phyloP scores from a whole-genome alignment of 106 monocot species.

The Dactylorhiza incarnata region DNA sequence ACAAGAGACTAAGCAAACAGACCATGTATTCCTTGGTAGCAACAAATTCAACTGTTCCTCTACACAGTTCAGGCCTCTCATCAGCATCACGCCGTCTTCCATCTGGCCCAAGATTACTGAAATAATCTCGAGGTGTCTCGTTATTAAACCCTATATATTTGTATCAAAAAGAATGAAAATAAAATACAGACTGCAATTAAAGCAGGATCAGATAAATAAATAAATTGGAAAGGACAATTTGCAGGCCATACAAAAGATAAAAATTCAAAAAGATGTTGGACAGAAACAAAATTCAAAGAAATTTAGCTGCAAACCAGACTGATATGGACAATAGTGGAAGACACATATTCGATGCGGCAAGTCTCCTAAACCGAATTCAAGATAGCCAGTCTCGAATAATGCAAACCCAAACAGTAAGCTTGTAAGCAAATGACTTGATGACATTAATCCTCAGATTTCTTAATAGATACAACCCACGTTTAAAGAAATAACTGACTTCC shows the following conservation, averaged over 20 bases:
- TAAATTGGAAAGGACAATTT: not conserved
- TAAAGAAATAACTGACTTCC: too few relatives aligned
- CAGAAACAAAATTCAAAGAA: not conserved
- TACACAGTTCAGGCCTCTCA: constrained; percentile 93
- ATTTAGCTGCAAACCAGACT: too few relatives aligned
- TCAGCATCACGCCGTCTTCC: constrained; percentile 96
- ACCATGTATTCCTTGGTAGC: constrained; percentile 99
- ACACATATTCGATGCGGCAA: too few relatives aligned
- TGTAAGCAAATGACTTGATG: too few relatives aligned
- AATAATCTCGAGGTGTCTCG: constrained; percentile 94
- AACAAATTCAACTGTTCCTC: constrained; percentile 99
- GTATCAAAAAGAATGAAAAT: not conserved
- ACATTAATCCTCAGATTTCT: too few relatives aligned
- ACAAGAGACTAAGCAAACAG: constrained; percentile 6
- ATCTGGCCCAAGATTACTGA: constrained; percentile 89
- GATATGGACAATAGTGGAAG: too few relatives aligned
- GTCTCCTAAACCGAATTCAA: too few relatives aligned
- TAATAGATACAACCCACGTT: too few relatives aligned
- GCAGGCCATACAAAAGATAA: not conserved
- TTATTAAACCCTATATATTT: constrained; percentile 62
- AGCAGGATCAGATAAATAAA: not conserved
- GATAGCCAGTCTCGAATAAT: too few relatives aligned
- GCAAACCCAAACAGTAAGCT: too few relatives aligned
- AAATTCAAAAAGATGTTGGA: not conserved
- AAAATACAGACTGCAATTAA: not conserved